Base-by-base conservation (phyloP, 208 protist species). In the Acanthamoeba sp. region DNA sequence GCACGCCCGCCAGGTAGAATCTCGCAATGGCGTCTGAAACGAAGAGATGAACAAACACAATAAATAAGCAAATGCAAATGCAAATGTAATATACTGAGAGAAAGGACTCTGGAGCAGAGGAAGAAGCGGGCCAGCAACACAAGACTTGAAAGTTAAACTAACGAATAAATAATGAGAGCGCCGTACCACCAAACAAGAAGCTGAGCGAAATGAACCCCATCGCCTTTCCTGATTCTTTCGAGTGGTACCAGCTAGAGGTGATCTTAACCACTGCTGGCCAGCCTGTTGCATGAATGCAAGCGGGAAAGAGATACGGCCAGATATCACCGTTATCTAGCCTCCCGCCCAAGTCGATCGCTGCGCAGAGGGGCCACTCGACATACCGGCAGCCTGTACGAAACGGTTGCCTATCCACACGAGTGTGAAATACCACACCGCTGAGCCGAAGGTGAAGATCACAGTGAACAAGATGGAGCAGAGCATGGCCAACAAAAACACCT, bases 171-270 rank as follows among this genome's bases (percentile, higher is more conserved):
- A n/a, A n/a, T n/a, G n/a, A n/a, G n/a, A n/a, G 38, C 6, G 48
- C 6, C 34, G 29, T 45, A 90, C 84, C 84, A n/a, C 85, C 85
- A 24, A 91, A 91, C 22, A 91, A 36, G 36, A 91, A 91, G 62
- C 85, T 91, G n/a, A 91, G 85, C 10, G 85, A 91, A 27, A 91
- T 91, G 42, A 91, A 91, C 9, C 85, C 85, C 85, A 91, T 91
- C 34, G 85, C 85, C 62, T 91, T 91, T 6, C 85, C 85, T n/a
- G 64, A 38, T 22, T 91, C 85, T 18, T 5, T 34, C 9, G 85
- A 22, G 55, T 76, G 85, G 22, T 52, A 91, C 85, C 85, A 91
- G 38, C 27, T 71, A 18, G 85, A 91, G 9, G 57, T 52, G 20
- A 91, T 62, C 62, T 91, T 91, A 10, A 91, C 85, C 32, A 38